Evolutionary conservation across 768 basidiomycete genomes (phyloP).

Genomic region (Leccinum disarticulatum): DNA sequence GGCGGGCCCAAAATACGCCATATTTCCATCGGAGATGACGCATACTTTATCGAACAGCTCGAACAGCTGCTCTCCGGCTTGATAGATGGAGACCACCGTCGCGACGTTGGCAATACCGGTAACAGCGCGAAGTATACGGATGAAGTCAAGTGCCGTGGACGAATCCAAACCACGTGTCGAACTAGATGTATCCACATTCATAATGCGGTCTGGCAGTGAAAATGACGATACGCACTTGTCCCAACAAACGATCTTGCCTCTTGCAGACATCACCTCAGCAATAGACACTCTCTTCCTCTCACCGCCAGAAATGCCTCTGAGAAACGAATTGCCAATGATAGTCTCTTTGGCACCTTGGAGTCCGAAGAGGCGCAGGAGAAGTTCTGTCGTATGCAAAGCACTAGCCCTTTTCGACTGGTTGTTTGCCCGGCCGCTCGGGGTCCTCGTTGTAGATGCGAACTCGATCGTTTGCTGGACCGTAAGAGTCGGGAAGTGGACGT

Average conservation of each 20-base stretch:
- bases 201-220: not conserved
- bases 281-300: constrained; percentile 83
- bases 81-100: constrained; percentile 82
- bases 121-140: constrained; percentile 59
- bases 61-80: constrained; percentile 71
- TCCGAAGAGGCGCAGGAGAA: constrained; percentile 72
- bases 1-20: constrained; percentile 10
- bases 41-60: constrained; percentile 55
- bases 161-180: constrained; percentile 66
- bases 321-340: constrained; percentile 72
- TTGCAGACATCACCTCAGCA: constrained; percentile 63
- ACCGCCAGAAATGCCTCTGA: constrained; percentile 74
- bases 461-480: constrained; percentile 47
- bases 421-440: constrained; percentile 32
- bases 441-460: constrained; percentile 54
- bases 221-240: constrained; percentile 55
- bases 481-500: constrained; percentile 32
- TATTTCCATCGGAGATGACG: constrained; percentile 8
- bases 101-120: constrained; percentile 54
- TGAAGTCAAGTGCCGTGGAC: constrained; percentile 72
- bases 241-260: constrained; percentile 68
- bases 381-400: constrained; percentile 37
- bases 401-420: constrained; percentile 29
- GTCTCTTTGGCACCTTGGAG: constrained; percentile 71
- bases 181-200: constrained; percentile 35